A percentile compares a stretch with the other conserved stretches of the same genome.
phyloP scores from a whole-genome alignment of 2,329 filamentous ascomycete species.

The Bipolaris oryzae region DNA sequence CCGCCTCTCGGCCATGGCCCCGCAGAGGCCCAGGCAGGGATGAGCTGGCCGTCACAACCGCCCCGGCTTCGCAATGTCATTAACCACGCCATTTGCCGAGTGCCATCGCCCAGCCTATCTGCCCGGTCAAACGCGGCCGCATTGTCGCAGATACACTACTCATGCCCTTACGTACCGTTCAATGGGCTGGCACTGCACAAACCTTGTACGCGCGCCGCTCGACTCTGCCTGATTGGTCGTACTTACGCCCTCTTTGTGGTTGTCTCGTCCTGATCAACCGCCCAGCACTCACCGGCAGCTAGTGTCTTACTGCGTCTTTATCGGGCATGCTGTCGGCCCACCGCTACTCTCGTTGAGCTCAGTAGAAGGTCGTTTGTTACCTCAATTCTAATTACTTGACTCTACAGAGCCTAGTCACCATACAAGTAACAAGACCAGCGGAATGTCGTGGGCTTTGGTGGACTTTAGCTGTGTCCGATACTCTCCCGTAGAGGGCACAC shows the following conservation, averaged over 20 bases:
- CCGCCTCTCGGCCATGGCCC: neutral
- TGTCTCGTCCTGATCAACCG: slow-evolving; percentile 22
- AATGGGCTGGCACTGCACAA: slow-evolving; percentile 18
- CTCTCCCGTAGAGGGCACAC: slow-evolving; percentile 36
- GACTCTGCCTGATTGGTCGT: slow-evolving; percentile 18
- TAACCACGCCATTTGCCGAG: slow-evolving; percentile 8
- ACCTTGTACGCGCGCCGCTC: slow-evolving; percentile 22
- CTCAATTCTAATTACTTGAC: slow-evolving; percentile 2
- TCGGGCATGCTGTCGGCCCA: slow-evolving; percentile 19
- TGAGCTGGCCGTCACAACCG: slow-evolving; percentile 1
- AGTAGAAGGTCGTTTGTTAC: slow-evolving; percentile 12
- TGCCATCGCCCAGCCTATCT: slow-evolving; percentile 8
- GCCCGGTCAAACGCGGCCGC: slow-evolving; percentile 18
- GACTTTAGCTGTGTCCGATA: slow-evolving; percentile 39
- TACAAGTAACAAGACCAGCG: slow-evolving; percentile 9
- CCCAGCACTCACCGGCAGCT: slow-evolving; percentile 16
- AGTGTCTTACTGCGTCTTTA: slow-evolving; percentile 23
- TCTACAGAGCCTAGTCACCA: neutral
- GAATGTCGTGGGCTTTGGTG: slow-evolving; percentile 38
- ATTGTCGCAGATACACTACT: slow-evolving; percentile 10
- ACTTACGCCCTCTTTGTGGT: slow-evolving; percentile 6
- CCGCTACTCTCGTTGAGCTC: slow-evolving; percentile 14
- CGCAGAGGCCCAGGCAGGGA: slow-evolving; percentile 4
- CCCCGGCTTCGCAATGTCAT: slow-evolving; percentile 6
- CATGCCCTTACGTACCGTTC: slow-evolving; percentile 9